Evolutionary conservation across 176 grass and related monocot genomes (phyloP).

Genomic region (Juncus effusus): DNA sequence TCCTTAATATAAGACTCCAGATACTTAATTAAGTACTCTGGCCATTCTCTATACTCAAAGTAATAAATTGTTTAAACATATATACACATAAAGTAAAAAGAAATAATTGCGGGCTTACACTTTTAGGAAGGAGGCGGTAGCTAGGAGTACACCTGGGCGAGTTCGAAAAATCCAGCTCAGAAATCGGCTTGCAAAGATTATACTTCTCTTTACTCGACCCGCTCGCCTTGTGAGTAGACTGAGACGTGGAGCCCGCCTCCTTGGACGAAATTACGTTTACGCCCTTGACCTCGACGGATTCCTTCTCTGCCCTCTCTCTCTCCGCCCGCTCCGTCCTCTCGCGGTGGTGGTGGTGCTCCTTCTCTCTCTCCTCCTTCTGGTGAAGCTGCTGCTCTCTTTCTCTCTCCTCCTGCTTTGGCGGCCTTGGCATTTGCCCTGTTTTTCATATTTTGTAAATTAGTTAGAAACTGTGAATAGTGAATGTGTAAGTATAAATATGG

Average conservation of each 20-base stretch:
- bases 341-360: slow-evolving; percentile 11
- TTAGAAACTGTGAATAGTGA: too few species aligned
- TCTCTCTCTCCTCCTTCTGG: slow-evolving; percentile 51
- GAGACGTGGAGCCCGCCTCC: slow-evolving; percentile 13
- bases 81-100: slow-evolving; percentile 1
- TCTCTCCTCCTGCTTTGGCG: slow-evolving; percentile 41
- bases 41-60: not conserved
- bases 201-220: slow-evolving; percentile 63
- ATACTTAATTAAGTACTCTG: too few species aligned
- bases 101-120: slow-evolving; percentile 31
- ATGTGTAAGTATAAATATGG: too few species aligned
- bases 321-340: slow-evolving; percentile 48
- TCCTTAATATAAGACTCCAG: too few species aligned
- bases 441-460: not conserved
- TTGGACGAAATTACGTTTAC: slow-evolving; percentile 30
- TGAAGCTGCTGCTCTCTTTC: slow-evolving; percentile 35
- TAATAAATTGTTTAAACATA: not conserved
- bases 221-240: slow-evolving; percentile 27
- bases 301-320: slow-evolving; percentile 45
- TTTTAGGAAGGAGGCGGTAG: slow-evolving; percentile 77
- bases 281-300: too few species aligned
- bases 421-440: slow-evolving; percentile 42
- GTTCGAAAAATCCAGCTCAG: slow-evolving; percentile 69
- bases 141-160: slow-evolving; percentile 72
- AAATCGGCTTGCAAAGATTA: slow-evolving; percentile 67